These are phyloP conservation scores for Thymus quinquecostatus DNA, from an alignment of 257 asterid genomes.

Conservation along the genomic window DNA sequence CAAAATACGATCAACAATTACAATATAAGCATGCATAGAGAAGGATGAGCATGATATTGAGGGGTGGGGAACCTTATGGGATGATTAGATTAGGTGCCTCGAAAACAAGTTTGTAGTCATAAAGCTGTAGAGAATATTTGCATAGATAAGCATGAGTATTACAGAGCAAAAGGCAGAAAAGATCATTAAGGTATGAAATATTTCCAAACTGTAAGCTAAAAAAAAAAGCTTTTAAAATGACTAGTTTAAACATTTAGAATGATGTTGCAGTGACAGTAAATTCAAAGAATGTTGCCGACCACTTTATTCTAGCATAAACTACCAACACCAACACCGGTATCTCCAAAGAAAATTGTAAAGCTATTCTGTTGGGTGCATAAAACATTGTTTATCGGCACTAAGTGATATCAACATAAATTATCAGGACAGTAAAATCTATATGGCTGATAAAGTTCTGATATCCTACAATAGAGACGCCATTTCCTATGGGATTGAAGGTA, in stretches of 20 bases:
- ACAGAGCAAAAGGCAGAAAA: not conserved
- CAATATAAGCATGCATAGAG: conserved; percentile 8
- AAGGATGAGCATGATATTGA: conserved; percentile 5
- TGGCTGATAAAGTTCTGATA: not conserved
- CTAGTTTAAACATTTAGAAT: not conserved
- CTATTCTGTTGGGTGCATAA: not conserved
- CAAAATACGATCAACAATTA: not conserved
- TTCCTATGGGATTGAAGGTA: conserved; percentile 2
- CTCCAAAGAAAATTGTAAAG: not conserved
- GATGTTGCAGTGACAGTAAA: not conserved
- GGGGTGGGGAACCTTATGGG: not conserved
- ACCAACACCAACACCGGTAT: not conserved
- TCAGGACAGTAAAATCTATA: not conserved
- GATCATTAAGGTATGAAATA: conserved; percentile 16
- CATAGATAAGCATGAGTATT: not conserved
- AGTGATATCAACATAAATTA: not conserved
- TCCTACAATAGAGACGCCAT: not conserved
- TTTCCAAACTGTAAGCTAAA: not conserved
- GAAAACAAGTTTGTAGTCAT: not conserved
- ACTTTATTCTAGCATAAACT: not conserved
- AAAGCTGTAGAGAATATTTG: conserved; percentile 3
- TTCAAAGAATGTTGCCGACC: not conserved
- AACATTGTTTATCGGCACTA: not conserved
- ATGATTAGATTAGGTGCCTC: not conserved
- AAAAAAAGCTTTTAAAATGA: not conserved